These are phyloP conservation scores for Phlyctochytrium arcticum DNA, from an alignment of 192 early-diverging fungal genomes.

Conservation along the genomic window DNA sequence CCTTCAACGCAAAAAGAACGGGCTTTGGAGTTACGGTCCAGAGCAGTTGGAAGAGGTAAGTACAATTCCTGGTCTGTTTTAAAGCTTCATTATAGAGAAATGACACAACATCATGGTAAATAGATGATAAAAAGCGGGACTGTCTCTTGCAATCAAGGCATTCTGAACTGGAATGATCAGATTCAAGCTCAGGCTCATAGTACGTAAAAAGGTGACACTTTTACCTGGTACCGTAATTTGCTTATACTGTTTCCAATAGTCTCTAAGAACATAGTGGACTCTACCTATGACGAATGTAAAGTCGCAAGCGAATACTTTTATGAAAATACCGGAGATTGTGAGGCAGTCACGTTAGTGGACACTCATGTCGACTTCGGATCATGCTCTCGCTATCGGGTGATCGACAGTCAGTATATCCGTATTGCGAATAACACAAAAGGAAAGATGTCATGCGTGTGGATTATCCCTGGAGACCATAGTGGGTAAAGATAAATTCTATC, in stretches of 20 bases:
- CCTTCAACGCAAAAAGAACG: slow-evolving; percentile 39
- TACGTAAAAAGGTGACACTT: neutral
- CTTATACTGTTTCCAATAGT: neutral
- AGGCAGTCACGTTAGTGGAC: slow-evolving; percentile 43
- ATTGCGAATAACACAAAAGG: slow-evolving; percentile 52
- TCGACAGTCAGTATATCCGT: slow-evolving; percentile 41
- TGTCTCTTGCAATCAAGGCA: slow-evolving; percentile 31
- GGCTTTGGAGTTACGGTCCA: slow-evolving; percentile 48
- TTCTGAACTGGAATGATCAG: slow-evolving; percentile 25
- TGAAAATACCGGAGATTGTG: slow-evolving; percentile 32
- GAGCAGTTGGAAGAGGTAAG: slow-evolving; percentile 58
- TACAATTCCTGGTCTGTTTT: neutral
- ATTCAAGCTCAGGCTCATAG: slow-evolving; percentile 1
- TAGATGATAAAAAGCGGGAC: slow-evolving; percentile 43
- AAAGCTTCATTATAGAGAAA: neutral
- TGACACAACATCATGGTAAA: neutral
- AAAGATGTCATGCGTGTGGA: slow-evolving; percentile 57
- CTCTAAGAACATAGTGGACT: slow-evolving; percentile 25
- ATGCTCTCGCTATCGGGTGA: slow-evolving; percentile 49
- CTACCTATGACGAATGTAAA: slow-evolving; percentile 35
- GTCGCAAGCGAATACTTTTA: slow-evolving; percentile 51
- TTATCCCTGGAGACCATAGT: slow-evolving; percentile 34
- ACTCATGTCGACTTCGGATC: slow-evolving; percentile 52
- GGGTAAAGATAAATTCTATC: slow-evolving; percentile 5
- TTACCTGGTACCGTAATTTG: neutral